Evolutionary conservation across 495 filamentous ascomycete species (phyloP).

Genomic region (Talaromyces wortmannii): DNA sequence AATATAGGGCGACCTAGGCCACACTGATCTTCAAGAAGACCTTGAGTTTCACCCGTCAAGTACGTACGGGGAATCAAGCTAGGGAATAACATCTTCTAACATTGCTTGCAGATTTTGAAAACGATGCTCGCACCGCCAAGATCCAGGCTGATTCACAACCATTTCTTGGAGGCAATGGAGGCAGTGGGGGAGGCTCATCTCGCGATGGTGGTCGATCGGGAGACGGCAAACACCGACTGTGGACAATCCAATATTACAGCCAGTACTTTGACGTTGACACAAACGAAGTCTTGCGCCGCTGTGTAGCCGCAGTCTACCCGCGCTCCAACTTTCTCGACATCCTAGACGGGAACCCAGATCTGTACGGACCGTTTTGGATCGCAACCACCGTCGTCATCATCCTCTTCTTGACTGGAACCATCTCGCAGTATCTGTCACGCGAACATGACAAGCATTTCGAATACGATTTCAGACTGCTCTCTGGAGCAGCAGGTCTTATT

Average conservation of each 20-base stretch:
- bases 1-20: slow-evolving; percentile 84
- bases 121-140: slow-evolving; percentile 47
- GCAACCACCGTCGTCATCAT: slow-evolving; percentile 96
- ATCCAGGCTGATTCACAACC: slow-evolving; percentile 50
- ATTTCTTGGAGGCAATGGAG: slow-evolving; percentile 57
- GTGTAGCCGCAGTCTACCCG: slow-evolving; percentile 77
- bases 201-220: slow-evolving; percentile 33
- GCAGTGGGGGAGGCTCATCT: slow-evolving; percentile 22
- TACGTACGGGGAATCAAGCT: slow-evolving; percentile 21
- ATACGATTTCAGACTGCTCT: slow-evolving; percentile 83
- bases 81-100: not conserved
- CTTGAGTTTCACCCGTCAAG: slow-evolving; percentile 97
- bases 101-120: slow-evolving; percentile 41
- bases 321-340: slow-evolving; percentile 93
- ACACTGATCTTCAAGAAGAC: slow-evolving; percentile 96
- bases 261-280: slow-evolving; percentile 99
- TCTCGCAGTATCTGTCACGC: slow-evolving; percentile 75
- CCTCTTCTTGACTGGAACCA: slow-evolving; percentile 89
- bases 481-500: slow-evolving; percentile 78
- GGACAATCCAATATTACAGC: slow-evolving; percentile 88
- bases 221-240: slow-evolving; percentile 76
- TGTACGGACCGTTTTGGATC: slow-evolving; percentile 97
- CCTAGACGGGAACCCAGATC: slow-evolving; percentile 91
- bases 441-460: slow-evolving; percentile 56
- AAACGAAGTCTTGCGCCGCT: slow-evolving; percentile 73